Base-by-base conservation (phyloP, 805 yeast genomes). In the Pichia nanzhaoensis region DNA sequence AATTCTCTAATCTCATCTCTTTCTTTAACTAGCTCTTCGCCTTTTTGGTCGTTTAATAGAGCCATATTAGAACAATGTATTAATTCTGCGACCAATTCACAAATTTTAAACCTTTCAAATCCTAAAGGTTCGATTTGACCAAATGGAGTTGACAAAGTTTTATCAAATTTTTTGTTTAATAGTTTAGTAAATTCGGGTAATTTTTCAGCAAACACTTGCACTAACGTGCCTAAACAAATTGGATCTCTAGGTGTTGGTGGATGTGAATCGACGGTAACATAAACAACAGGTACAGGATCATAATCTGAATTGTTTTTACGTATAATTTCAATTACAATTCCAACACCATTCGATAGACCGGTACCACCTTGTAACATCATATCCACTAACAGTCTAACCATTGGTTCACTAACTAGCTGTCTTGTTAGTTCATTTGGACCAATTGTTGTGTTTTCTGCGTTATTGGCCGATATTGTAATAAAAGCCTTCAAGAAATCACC, bases 51-150 rank as follows among this genome's bases (percentile, higher is more conserved):
- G 60, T 90, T 93, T 53, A 93, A 73, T 17, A 89, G 71, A 0
- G 84, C 87, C 98, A 93, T 93, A 65, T 93, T 93, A n/a, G 96
- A 88, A 60, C 99, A 93, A 64, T 93, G 99, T 46, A 93, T 71
- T 34, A 93, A 71, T 58, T 93, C 99, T 0, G 99, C 99, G 40
- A 93, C 78, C 42, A 93, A 69, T 65, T 93, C 99, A 49, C 95
- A 82, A 20, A 93, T 77, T 58, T 89, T 86, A 66, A 93, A 90
- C 51, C 90, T 74, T 55, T 90, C 95, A 61, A 91, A 87, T 0
- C 99, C 99, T 19, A 93, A 67, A 1, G 93, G 89, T 55, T 79
- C 82, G 54, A 76, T 74, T 24, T 65, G 64, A 17, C 88, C 86
- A 52, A 84, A 73, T 33, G 89, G 84, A 30, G 87, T 84, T 42